A percentile compares a stretch with the other conserved stretches of the same genome.
Conservation (phyloP, 495 filamentous ascomycete species). For the Darksidea phi region DNA sequence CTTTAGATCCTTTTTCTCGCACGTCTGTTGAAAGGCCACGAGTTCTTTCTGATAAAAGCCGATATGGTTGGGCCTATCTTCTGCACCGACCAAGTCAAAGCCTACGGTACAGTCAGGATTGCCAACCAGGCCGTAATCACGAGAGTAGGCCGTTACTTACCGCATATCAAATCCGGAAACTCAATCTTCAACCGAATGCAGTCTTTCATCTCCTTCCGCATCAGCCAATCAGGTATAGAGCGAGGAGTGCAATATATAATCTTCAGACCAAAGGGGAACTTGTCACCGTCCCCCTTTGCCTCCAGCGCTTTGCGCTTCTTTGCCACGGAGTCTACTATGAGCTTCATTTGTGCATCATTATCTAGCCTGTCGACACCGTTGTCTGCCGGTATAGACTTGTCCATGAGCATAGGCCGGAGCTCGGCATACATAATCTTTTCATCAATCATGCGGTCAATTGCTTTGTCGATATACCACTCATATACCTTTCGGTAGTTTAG, state of each 20-base stretch:
- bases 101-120: constrained; percentile 23
- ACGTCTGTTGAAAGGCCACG: constrained; percentile 38
- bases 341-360: constrained; percentile 40
- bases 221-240: constrained; percentile 38
- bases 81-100: constrained; percentile 47
- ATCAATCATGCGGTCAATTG: constrained; percentile 45
- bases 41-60: constrained; percentile 43
- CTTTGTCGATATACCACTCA: constrained; percentile 42
- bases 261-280: constrained; percentile 45
- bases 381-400: constrained; percentile 42
- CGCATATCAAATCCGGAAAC: constrained; percentile 46
- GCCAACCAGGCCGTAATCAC: neutral
- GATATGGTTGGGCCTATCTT: constrained; percentile 44
- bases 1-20: constrained; percentile 35
- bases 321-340: constrained; percentile 39
- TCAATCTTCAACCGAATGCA: constrained; percentile 49
- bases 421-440: constrained; percentile 47
- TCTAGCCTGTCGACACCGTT: constrained; percentile 34
- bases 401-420: constrained; percentile 44
- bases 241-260: constrained; percentile 46
- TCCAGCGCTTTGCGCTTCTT: constrained; percentile 37
- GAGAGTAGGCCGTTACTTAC: constrained; percentile 19
- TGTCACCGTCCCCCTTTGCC: constrained; percentile 23
- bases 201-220: constrained; percentile 43
- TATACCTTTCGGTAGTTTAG: constrained; percentile 43